Evolutionary conservation across 176 grass and related monocot genomes (phyloP), one percentile per base, ranked within the genome.

Genomic region (Coix lacrymajobi): DNA sequence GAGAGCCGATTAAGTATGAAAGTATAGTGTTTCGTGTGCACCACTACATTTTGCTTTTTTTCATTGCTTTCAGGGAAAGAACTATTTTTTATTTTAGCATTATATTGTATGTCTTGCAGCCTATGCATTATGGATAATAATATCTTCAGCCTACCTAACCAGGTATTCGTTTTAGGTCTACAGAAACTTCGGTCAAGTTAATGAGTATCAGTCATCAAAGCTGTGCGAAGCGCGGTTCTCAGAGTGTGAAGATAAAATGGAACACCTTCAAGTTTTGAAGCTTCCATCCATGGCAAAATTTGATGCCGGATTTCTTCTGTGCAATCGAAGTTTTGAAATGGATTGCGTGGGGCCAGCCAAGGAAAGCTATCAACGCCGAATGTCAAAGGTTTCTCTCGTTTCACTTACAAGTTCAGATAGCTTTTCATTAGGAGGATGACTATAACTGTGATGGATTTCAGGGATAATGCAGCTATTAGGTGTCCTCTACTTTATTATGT

Each of bases 241-340:
- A 41, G 69, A 95, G n/a, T 93, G 91, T 1, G 96, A 98, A 90
- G 91, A 98, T 60, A 93, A 88, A 87, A 98, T 98, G 96, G 96
- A 98, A 29, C 83, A 85, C 24, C 92, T 93, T 81, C 96, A 98
- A 78, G 87, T 86, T 32, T 74, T 98, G 80, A 90, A 92, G 83
- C 93, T 98, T 82, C 93, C 96, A 52, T 95, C 96, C 46, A 98
- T 98, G 96, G 91, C 96, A 66, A 98, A 98, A 85, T 98, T 98
- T 24, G 80, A 93, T 80, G 93, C 91, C 66, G 93, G 89, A 73
- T 93, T 95, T 89, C 79, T 87, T 69, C 89, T 76, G 37, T 98
- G 96, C 76, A 95, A 95, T 70, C 79, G 71, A 86, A 93, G 82
- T 88, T 98, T 98, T 46, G 87, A 89, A 54, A 78, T 44, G 74